Base-by-base conservation (phyloP, 345 rosid genomes). In the Acer negundo region DNA sequence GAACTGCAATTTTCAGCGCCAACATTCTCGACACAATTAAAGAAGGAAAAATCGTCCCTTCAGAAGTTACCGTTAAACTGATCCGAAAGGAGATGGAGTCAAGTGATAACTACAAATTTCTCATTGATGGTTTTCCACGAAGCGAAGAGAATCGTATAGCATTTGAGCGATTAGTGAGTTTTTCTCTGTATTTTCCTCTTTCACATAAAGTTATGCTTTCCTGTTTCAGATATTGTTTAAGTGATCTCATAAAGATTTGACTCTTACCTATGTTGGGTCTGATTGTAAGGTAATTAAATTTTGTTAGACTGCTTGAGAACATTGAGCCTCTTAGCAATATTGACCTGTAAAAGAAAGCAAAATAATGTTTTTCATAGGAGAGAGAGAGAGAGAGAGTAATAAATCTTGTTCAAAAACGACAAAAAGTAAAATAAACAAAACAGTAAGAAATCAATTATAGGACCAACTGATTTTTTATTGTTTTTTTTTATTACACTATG, bases 81-180 rank as follows among this genome's bases (percentile, higher is more conserved):
- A 80, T 95, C 58, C 89, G 82, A 77, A 91, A 77, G 85, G 97
- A 85, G 84, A 89, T 93, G 79, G 92, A 89, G 77, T 84, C 81
- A 65, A 85, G 89, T 75, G 79, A 82, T 46, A 85, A 78, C 71
- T 40, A 78, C 69, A 95, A 85, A 81, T 89, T 91, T 81, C 89
- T 94, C 81, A 90, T 93, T 64, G 97, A 93, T 89, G 98, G 97
- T 13, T 94, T 95, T 78, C 98, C 97, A 15, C 86, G 97, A 56
- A 87, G 87, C 73, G 97, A 94, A 82, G 95, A 93, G 85, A 94
- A 93, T 74, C 95, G 94, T 49, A 71, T 66, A 79, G 91, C 97
- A 11, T 95, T 93, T 84, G 97, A 91, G 78, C 80, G 62, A 73
- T 86, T 89, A 62, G 97, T 90, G 78, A 90, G 94, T 83, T 77